A percentile compares a stretch with the other conserved stretches of the same genome.
These are phyloP conservation scores for Peribolospora baueri DNA, from an alignment of 768 basidiomycete species.

Conservation along the genomic window DNA sequence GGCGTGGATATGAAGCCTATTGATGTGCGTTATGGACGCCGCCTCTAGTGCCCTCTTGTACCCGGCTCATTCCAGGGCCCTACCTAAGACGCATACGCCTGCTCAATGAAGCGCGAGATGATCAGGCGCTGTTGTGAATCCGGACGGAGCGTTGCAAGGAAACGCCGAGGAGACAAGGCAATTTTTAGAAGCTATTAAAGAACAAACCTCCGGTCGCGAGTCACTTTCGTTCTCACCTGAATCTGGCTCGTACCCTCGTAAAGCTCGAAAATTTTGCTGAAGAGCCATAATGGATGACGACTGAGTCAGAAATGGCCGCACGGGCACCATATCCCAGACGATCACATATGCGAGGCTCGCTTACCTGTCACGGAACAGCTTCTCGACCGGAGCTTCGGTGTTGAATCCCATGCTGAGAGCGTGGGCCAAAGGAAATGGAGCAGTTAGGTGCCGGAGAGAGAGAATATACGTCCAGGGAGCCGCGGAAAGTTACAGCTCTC, in stretches of 20 bases:
- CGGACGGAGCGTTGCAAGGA: neutral
- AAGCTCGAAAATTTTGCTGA: constrained; percentile 19
- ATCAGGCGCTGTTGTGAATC: constrained; percentile 17
- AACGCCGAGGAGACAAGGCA: neutral
- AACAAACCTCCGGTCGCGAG: neutral
- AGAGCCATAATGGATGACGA: neutral
- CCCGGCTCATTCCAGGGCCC: too few relatives aligned
- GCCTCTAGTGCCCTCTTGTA: too few relatives aligned
- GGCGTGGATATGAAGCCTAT: too few relatives aligned
- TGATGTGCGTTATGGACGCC: too few relatives aligned
- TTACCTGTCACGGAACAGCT: constrained; percentile 15
- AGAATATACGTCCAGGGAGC: neutral
- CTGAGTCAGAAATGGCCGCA: neutral
- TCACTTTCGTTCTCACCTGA: neutral
- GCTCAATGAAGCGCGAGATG: constrained; percentile 15
- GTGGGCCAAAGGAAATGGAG: too few relatives aligned
- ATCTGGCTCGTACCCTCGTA: constrained; percentile 15
- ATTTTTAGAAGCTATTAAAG: too few relatives aligned
- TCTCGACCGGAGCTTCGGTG: constrained; percentile 22
- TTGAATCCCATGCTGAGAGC: constrained; percentile 13
- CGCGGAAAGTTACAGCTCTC: neutral
- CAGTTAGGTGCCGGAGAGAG: neutral
- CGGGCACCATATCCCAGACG: neutral
- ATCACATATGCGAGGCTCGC: neutral
- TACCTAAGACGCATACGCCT: constrained; percentile 2